Evolutionary conservation across 805 yeast genomes (phyloP).

Genomic region (Kuraishia borneana): DNA sequence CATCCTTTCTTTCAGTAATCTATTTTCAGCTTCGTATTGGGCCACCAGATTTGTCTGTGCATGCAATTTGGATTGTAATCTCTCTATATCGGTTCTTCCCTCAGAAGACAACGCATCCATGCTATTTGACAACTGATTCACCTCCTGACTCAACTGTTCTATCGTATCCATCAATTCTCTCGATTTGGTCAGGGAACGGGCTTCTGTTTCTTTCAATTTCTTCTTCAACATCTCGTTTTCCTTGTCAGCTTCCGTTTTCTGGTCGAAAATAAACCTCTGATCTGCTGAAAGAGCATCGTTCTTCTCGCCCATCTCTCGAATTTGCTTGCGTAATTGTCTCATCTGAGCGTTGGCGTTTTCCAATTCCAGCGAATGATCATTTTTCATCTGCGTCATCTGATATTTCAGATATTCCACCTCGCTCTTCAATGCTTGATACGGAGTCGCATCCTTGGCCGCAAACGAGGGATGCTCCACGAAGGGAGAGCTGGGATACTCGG

Average conservation of each 20-base stretch:
- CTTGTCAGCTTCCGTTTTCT: neutral
- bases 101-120: neutral
- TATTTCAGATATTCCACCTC: neutral
- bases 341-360: neutral
- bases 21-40: neutral
- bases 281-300: neutral
- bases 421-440: neutral
- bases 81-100: neutral
- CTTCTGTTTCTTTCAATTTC: neutral
- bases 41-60: neutral
- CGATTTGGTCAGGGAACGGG: neutral
- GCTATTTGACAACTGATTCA: neutral
- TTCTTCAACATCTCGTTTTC: neutral
- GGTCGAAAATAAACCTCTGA: conserved; percentile 1
- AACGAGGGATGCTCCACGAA: neutral
- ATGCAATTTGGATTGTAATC: neutral
- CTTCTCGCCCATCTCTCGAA: neutral
- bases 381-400: neutral
- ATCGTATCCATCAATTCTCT: neutral
- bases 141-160: neutral
- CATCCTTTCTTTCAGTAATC: neutral
- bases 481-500: neutral
- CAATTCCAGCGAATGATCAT: neutral
- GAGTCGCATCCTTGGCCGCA: too few relatives aligned
- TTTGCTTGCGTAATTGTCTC: neutral